Percentiles rank a stretch among this genome's conserved stretches.
Evolutionary conservation across 108 stramenopile species (phyloP).

Genomic region (Epithemia pelagica): DNA sequence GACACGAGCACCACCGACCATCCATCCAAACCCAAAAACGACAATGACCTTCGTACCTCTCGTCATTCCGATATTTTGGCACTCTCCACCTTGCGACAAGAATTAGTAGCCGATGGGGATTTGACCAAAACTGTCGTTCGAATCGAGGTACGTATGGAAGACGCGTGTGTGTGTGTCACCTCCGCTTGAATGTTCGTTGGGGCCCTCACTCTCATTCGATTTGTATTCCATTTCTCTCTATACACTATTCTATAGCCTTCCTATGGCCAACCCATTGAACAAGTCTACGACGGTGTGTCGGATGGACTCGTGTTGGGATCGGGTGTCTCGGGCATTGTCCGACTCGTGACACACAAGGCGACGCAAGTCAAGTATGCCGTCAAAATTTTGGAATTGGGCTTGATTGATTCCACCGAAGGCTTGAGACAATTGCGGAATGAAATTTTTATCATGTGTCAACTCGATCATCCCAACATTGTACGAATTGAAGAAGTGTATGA

Average conservation of each 20-base stretch:
- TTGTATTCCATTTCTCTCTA: too few relatives aligned
- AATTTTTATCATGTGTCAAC: constrained; percentile 82
- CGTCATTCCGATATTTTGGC: constrained; percentile 2
- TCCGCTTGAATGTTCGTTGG: too few relatives aligned
- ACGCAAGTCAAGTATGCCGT: constrained; percentile 76
- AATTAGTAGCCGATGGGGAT: constrained; percentile 12
- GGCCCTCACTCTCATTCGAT: too few relatives aligned
- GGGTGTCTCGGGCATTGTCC: constrained; percentile 74
- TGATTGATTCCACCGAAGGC: constrained; percentile 53
- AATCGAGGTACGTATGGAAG: constrained; percentile 29
- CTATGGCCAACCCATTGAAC: constrained; percentile 69
- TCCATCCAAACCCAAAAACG: too few relatives aligned
- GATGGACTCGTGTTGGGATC: constrained; percentile 69
- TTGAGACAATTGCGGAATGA: constrained; percentile 67
- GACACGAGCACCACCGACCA: too few relatives aligned
- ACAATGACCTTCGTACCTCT: not conserved
- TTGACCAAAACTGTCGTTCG: constrained; percentile 21
- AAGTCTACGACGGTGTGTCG: constrained; percentile 79
- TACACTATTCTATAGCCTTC: constrained; percentile 21
- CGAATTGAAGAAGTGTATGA: constrained; percentile 81
- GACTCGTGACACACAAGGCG: constrained; percentile 56
- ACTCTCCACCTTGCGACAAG: not conserved
- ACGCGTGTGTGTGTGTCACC: too few relatives aligned
- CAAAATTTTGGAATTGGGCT: constrained; percentile 68
- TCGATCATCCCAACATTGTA: constrained; percentile 88